Evolutionary conservation across 805 yeast species (phyloP).

Genomic region (Yarrowia alimentaria): DNA sequence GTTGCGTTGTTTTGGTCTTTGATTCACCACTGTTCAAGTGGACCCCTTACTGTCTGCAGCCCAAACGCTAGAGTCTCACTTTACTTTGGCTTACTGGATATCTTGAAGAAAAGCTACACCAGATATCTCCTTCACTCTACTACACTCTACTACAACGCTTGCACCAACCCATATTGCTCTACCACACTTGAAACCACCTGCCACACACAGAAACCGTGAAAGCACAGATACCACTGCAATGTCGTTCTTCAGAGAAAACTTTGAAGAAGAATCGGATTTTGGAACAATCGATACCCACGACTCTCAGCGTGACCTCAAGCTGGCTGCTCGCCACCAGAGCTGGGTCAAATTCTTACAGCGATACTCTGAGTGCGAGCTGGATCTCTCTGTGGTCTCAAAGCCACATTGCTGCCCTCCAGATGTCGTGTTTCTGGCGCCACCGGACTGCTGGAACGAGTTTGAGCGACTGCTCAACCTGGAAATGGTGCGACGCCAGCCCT

Average conservation of each 20-base stretch:
- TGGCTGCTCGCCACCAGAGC: constrained; percentile 11
- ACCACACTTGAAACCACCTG: no score
- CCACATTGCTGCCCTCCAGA: constrained; percentile 1
- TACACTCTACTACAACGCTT: no score
- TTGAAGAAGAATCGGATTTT: constrained; percentile 5
- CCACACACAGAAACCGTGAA: no score
- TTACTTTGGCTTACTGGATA: no score
- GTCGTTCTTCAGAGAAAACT: constrained; percentile 9
- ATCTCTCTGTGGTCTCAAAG: constrained; percentile 1
- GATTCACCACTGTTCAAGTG: no score
- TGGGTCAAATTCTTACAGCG: constrained; percentile 23
- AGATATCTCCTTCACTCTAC: no score
- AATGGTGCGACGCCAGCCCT: constrained; percentile 2
- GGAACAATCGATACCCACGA: constrained; percentile 3
- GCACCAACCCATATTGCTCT: no score
- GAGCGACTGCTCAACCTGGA: constrained; percentile 15
- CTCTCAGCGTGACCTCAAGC: constrained; percentile 1
- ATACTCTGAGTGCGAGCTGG: constrained; percentile 18
- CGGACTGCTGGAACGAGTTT: constrained; percentile 27
- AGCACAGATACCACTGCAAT: no score
- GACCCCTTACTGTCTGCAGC: no score
- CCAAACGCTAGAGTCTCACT: no score
- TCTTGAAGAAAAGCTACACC: no score
- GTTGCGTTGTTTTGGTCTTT: no score
- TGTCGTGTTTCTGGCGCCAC: not conserved